phyloP scores from a whole-genome alignment of 2,329 filamentous ascomycete species.

The Fusarium penzigii region DNA sequence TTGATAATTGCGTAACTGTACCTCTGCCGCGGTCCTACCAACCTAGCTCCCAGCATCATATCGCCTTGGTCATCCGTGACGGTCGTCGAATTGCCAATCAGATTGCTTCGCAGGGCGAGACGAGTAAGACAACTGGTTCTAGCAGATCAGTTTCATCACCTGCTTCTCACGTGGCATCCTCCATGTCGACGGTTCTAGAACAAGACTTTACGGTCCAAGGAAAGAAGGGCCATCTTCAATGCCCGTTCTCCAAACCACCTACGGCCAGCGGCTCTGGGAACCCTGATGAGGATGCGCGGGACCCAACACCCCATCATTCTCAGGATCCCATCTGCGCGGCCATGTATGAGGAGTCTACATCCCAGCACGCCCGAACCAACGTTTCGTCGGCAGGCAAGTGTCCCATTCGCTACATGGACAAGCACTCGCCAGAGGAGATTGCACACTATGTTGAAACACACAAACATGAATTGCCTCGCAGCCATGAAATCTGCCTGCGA shows the following conservation, averaged over 20 bases:
- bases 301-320: conserved; percentile 50
- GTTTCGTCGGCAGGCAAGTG: conserved; percentile 66
- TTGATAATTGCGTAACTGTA: conserved; percentile 52
- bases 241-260: conserved; percentile 68
- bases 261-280: conserved; percentile 31
- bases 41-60: conserved; percentile 49
- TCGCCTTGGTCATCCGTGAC: conserved; percentile 65
- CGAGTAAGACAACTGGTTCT: conserved; percentile 53
- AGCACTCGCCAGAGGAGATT: conserved; percentile 90
- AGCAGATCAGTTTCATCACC: conserved; percentile 50
- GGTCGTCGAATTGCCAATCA: conserved; percentile 60
- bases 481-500: conserved; percentile 88
- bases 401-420: conserved; percentile 88
- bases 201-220: conserved; percentile 89
- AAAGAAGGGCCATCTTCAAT: conserved; percentile 75
- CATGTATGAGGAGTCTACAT: conserved; percentile 62
- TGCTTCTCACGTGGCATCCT: conserved; percentile 50
- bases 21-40: conserved; percentile 53
- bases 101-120: conserved; percentile 49
- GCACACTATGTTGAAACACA: conserved; percentile 92
- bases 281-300: conserved; percentile 31
- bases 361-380: conserved; percentile 50
- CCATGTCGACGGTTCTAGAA: conserved; percentile 70
- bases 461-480: conserved; percentile 91
- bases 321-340: conserved; percentile 64